These are phyloP conservation scores for Byssochlamys sp. DNA, from an alignment of 2,329 filamentous ascomycete genomes.

Conservation along the genomic window DNA sequence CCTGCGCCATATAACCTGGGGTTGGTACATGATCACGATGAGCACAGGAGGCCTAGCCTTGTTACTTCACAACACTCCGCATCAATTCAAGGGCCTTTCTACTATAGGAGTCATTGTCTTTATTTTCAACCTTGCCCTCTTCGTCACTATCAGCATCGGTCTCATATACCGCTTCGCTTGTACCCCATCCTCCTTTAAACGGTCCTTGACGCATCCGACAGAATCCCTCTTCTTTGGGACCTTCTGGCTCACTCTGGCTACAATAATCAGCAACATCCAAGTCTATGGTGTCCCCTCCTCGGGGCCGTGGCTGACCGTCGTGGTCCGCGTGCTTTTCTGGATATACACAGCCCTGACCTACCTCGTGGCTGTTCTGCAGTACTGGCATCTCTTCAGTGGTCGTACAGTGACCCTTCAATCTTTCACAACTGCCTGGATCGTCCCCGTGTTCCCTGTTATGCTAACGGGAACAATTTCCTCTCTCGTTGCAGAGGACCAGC, in stretches of 20 bases:
- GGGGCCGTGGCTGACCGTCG: conserved; percentile 47
- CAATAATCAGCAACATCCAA: conserved; percentile 55
- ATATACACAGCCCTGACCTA: conserved; percentile 46
- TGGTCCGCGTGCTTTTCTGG: conserved; percentile 57
- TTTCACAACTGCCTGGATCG: background rate
- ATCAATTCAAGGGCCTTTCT: conserved; percentile 51
- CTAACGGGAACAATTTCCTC: conserved; percentile 30
- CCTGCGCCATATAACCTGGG: conserved; percentile 49
- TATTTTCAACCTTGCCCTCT: conserved; percentile 55
- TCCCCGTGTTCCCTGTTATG: conserved; percentile 20
- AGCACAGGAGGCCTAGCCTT: conserved; percentile 58
- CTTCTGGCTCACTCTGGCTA: conserved; percentile 55
- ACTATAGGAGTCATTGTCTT: conserved; percentile 58
- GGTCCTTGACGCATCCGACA: conserved; percentile 49
- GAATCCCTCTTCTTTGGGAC: conserved; percentile 63
- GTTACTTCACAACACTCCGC: conserved; percentile 51
- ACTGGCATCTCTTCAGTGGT: conserved; percentile 52
- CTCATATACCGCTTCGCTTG: conserved; percentile 52
- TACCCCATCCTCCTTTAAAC: conserved; percentile 38
- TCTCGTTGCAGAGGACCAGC: conserved; percentile 22
- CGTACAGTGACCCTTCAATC: background rate
- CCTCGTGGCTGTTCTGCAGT: conserved; percentile 43
- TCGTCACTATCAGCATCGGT: conserved; percentile 42
- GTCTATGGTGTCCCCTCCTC: conserved; percentile 51
- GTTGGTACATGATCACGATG: conserved; percentile 64